These are phyloP conservation scores for Annulohypoxylon bovei DNA, from an alignment of 495 filamentous ascomycete genomes.

Conservation along the genomic window DNA sequence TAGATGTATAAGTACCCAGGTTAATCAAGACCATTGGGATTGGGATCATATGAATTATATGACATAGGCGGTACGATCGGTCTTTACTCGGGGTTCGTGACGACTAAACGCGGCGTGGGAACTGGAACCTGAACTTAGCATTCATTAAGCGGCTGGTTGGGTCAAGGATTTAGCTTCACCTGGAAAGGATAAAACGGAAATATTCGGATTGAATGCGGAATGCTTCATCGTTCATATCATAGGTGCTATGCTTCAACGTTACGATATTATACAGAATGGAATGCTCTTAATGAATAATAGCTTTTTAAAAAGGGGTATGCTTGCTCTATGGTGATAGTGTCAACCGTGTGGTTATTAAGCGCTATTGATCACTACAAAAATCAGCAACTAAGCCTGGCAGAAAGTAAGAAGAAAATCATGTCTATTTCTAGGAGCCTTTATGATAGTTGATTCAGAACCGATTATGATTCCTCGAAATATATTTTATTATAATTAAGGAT, in stretches of 20 bases:
- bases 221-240: background rate
- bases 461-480: no score
- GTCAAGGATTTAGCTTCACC: background rate
- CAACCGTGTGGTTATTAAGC: no score
- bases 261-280: background rate
- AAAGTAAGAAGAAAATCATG: no score
- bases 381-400: no score
- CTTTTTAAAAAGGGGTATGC: background rate
- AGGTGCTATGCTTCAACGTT: background rate
- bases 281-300: background rate
- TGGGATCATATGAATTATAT: background rate
- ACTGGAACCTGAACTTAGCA: constrained; percentile 2
- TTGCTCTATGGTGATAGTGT: no score
- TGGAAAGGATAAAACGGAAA: constrained; percentile 3
- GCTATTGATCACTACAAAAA: no score
- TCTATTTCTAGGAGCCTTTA: no score
- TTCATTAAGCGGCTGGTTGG: constrained; percentile 11
- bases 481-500: no score
- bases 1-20: constrained; percentile 58
- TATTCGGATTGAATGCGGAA: background rate
- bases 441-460: no score
- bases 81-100: constrained; percentile 14
- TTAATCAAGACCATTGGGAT: background rate
- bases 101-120: constrained; percentile 27
- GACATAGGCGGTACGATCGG: background rate